These are phyloP conservation scores for Mercurialis annua DNA, from an alignment of 345 rosid genomes.

Conservation along the genomic window DNA sequence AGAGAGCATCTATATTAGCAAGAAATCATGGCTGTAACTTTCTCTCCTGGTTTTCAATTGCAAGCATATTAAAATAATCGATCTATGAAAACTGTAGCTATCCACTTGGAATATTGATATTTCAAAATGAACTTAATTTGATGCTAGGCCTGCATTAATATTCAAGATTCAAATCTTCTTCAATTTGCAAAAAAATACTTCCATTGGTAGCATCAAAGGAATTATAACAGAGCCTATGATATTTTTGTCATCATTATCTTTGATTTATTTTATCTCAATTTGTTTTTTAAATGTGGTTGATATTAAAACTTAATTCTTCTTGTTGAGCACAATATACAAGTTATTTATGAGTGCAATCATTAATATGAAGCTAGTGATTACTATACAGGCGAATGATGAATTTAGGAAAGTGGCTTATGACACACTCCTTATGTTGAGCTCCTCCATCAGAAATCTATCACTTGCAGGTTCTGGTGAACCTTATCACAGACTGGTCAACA, in stretches of 20 bases:
- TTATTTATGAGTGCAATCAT: slow-evolving; percentile 8
- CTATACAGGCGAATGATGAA: slow-evolving; percentile 68
- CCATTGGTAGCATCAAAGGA: neutral
- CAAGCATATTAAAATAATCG: neutral
- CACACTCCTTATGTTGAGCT: slow-evolving; percentile 54
- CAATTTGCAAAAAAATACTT: neutral
- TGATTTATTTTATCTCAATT: neutral
- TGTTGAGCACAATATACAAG: neutral
- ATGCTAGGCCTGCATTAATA: neutral
- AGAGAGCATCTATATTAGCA: neutral
- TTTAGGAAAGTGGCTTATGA: slow-evolving; percentile 75
- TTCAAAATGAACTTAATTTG: neutral
- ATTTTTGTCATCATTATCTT: neutral
- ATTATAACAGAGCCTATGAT: neutral
- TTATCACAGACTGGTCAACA: slow-evolving; percentile 59
- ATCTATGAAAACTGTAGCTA: neutral
- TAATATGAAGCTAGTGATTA: slow-evolving; percentile 9
- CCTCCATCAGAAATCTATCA: slow-evolving; percentile 44
- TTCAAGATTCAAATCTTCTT: neutral
- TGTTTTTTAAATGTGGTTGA: neutral
- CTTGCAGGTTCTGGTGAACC: slow-evolving; percentile 34
- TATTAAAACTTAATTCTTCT: neutral
- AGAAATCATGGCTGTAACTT: neutral
- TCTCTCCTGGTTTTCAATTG: neutral
- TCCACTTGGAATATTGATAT: neutral